phyloP scores from a whole-genome alignment of 352 stramenopile genomes.

The Phytophthora rubi region DNA sequence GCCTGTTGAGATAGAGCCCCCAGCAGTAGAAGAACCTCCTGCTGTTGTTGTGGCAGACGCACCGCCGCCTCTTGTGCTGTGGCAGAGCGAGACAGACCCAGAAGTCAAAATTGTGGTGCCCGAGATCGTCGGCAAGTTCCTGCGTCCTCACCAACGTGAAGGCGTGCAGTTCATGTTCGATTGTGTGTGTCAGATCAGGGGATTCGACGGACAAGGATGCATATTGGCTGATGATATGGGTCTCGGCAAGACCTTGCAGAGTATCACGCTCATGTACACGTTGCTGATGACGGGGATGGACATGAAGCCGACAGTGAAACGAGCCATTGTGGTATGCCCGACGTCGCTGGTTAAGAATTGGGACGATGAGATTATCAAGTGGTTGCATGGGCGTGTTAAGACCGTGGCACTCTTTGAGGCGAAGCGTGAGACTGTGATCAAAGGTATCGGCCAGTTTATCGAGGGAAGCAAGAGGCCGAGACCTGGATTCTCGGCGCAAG shows the following conservation, averaged over 20 bases:
- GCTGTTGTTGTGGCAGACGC: constrained; percentile 33
- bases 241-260: constrained; percentile 88
- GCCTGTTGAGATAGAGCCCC: constrained; percentile 32
- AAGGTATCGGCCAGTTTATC: constrained; percentile 85
- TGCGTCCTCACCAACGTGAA: constrained; percentile 96
- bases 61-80: constrained; percentile 79
- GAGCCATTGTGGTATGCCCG: constrained; percentile 83
- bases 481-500: constrained; percentile 62
- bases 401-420: constrained; percentile 85
- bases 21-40: constrained; percentile 29
- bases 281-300: constrained; percentile 78
- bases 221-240: constrained; percentile 92
- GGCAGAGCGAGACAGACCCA: constrained; percentile 73
- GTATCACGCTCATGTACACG: constrained; percentile 89
- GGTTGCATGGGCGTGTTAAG: constrained; percentile 84
- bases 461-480: constrained; percentile 75
- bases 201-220: constrained; percentile 84
- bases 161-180: constrained; percentile 98
- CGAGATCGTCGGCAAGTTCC: constrained; percentile 93
- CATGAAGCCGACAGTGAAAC: constrained; percentile 67
- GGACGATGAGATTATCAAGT: constrained; percentile 91
- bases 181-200: constrained; percentile 85
- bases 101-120: constrained; percentile 81
- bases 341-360: constrained; percentile 91
- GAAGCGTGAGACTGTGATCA: constrained; percentile 82